A percentile compares a stretch with the other conserved stretches of the same genome.
phyloP scores from a whole-genome alignment of 257 asterid species.

The Dorcoceras hygrometricum region DNA sequence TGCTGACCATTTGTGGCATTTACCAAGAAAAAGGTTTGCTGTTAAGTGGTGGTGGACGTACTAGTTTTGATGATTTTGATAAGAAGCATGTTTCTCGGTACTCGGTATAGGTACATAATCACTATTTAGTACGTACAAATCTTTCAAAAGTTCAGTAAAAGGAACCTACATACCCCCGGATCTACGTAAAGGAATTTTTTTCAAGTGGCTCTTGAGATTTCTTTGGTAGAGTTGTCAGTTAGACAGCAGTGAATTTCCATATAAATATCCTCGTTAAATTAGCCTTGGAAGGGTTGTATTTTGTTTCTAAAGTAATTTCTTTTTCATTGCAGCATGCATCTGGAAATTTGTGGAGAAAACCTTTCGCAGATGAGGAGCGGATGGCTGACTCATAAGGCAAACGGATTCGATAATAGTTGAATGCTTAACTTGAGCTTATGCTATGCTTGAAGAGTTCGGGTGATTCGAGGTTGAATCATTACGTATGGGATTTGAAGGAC shows the following conservation, averaged over 20 bases:
- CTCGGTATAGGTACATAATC: not conserved
- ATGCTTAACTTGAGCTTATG: conserved; percentile 8
- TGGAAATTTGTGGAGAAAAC: not conserved
- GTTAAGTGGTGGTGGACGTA: not conserved
- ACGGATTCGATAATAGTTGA: conserved; percentile 18
- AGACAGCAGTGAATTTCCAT: not conserved
- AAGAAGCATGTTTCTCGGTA: not conserved
- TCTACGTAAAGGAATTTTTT: not conserved
- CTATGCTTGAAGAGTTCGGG: conserved; percentile 22
- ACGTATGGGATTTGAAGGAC: conserved; percentile 8
- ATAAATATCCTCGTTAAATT: conserved; percentile 5
- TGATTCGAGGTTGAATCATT: conserved; percentile 8
- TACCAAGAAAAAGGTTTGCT: not conserved
- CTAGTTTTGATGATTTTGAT: too few species aligned
- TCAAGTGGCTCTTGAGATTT: not conserved
- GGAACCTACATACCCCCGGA: not conserved
- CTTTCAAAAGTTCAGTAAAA: too few species aligned
- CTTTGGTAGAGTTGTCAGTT: not conserved
- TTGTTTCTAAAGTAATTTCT: conserved; percentile 3
- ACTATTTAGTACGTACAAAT: not conserved
- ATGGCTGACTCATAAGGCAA: conserved; percentile 21
- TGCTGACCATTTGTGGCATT: not conserved
- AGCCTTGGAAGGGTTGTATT: conserved; percentile 2
- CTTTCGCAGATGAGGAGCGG: not conserved
- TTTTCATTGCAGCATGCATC: not conserved